A percentile compares a stretch with the other conserved stretches of the same genome.
These are phyloP conservation scores for Vitis hybrid DNA, from an alignment of 177 flowering plant species.

Conservation along the genomic window DNA sequence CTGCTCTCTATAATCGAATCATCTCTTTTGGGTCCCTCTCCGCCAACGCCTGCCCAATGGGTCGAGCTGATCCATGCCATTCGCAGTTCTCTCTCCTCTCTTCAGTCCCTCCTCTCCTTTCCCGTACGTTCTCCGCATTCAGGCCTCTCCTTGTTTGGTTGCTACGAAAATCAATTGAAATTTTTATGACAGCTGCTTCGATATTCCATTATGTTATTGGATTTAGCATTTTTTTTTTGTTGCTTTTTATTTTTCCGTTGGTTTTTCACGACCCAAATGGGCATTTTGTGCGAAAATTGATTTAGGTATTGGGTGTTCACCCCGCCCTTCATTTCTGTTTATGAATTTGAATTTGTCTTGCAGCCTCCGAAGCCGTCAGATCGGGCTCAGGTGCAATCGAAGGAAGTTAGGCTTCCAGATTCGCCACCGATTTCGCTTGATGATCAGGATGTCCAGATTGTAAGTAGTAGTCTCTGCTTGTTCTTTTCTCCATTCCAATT, in stretches of 20 bases:
- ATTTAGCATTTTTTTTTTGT: not conserved
- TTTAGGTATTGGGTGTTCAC: not conserved
- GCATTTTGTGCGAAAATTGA: not conserved
- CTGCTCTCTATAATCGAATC: conserved; percentile 68
- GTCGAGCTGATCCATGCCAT: conserved; percentile 86
- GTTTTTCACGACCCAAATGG: not conserved
- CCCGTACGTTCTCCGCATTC: conserved; percentile 41
- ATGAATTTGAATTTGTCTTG: conserved; percentile 9
- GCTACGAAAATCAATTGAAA: not conserved
- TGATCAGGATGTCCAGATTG: conserved; percentile 90
- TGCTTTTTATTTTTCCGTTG: not conserved
- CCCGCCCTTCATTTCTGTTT: not conserved
- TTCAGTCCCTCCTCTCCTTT: conserved; percentile 70
- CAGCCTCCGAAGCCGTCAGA: conserved; percentile 88
- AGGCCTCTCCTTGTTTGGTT: not conserved
- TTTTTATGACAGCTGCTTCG: too few species aligned
- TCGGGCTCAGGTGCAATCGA: conserved; percentile 73
- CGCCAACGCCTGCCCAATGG: conserved; percentile 74
- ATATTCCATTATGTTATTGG: not conserved
- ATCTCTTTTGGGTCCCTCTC: conserved; percentile 58
- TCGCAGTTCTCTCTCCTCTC: conserved; percentile 56
- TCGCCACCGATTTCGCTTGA: conserved; percentile 75
- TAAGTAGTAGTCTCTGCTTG: conserved; percentile 29
- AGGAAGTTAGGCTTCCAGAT: conserved; percentile 83
- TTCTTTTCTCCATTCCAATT: not conserved